Conservation (phyloP, 2,329 filamentous ascomycete species). For the Fragosphaeria purpurea region DNA sequence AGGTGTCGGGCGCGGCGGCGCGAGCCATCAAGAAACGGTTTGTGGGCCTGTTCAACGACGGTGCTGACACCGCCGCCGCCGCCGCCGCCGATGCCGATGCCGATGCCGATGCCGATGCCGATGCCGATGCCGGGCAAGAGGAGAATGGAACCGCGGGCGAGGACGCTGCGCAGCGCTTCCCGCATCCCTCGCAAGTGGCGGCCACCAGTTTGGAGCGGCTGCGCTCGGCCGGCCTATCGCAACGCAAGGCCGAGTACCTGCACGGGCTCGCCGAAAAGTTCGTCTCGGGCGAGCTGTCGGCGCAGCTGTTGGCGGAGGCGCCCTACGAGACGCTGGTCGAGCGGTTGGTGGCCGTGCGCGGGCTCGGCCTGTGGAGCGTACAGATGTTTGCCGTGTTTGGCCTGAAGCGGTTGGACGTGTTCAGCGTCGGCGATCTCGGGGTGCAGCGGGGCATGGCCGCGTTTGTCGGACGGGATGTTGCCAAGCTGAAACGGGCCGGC, state of each 20-base stretch:
- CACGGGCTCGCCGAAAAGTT: conserved; percentile 80
- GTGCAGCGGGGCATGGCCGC: conserved; percentile 92
- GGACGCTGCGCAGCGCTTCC: conserved; percentile 42
- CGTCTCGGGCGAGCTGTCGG: conserved; percentile 59
- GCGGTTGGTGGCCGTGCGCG: conserved; percentile 74
- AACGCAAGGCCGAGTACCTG: conserved; percentile 94
- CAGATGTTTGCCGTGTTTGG: conserved; percentile 98
- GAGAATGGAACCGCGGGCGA: no score
- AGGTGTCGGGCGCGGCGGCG: conserved; percentile 88
- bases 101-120: no score
- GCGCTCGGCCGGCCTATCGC: conserved; percentile 77
- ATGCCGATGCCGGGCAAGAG: no score
- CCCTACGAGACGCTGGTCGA: conserved; percentile 79
- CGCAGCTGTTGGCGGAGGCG: conserved; percentile 64
- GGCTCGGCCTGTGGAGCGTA: conserved; percentile 81
- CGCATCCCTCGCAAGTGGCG: conserved; percentile 64
- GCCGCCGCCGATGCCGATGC: no score
- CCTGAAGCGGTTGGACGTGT: conserved; percentile 90
- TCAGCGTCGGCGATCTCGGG: conserved; percentile 82
- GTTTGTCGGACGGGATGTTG: conserved; percentile 72
- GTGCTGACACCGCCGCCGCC: no score
- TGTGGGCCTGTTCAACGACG: conserved; percentile 53
- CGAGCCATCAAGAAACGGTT: conserved; percentile 83
- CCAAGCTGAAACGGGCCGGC: conserved; percentile 60
- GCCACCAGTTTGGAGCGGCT: conserved; percentile 53